Percentiles rank a stretch among this genome's conserved stretches.
Evolutionary conservation across 2,329 filamentous ascomycete species (phyloP).

Genomic region (Aspergillus luchuensis): DNA sequence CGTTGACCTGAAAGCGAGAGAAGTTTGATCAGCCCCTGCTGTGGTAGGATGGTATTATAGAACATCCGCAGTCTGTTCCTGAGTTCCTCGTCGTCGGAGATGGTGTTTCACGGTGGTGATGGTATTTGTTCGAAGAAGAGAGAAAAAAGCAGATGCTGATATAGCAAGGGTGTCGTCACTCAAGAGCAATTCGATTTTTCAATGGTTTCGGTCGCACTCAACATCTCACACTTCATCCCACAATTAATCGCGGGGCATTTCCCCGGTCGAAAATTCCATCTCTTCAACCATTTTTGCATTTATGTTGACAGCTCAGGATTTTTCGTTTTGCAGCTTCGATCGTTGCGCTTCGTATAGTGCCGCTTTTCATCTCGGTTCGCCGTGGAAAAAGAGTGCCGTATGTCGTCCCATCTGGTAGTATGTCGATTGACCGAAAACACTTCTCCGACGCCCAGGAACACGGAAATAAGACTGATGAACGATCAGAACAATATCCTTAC

Average conservation of each 20-base stretch:
- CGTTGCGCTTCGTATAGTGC: constrained; percentile 2
- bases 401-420: constrained; percentile 7
- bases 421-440: constrained; percentile 15
- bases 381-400: constrained; percentile 2
- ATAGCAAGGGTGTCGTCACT: neutral
- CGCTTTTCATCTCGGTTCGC: neutral
- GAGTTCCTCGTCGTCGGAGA: constrained; percentile 12
- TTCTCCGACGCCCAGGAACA: constrained; percentile 29
- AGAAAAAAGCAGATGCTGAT: neutral
- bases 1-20: constrained; percentile 72
- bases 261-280: neutral
- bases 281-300: neutral
- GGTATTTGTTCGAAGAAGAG: neutral
- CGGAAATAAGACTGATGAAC: constrained; percentile 24
- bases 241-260: neutral
- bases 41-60: neutral
- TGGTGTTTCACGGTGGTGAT: neutral
- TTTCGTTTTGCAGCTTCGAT: neutral
- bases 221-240: neutral
- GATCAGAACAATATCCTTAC: constrained; percentile 37
- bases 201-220: neutral
- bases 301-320: neutral
- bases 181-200: neutral
- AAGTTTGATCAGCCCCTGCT: constrained; percentile 10
- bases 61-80: constrained; percentile 1